Evolutionary conservation across 805 yeast species (phyloP), one percentile per base, ranked within the genome.

Genomic region (Ogataea dorogensis): DNA sequence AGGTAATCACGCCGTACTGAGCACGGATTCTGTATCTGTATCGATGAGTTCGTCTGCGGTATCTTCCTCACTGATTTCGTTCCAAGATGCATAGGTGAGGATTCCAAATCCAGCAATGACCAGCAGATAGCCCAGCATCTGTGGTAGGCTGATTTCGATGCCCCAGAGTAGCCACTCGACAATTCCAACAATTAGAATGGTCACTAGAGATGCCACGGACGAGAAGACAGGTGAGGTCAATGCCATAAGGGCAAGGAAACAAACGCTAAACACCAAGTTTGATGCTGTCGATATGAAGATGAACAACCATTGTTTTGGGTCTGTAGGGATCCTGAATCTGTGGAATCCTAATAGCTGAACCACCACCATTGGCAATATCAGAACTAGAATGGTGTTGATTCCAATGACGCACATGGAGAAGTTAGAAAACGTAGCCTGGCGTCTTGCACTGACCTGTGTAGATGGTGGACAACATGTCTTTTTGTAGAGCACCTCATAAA

Each of bases 201-300:
- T 85, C 31, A 86, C 68, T 40, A 86, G 63, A 4, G 67, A 61
- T 2, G 68, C 59, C 16, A 76, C 81, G 0, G 85, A 75, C 2
- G 93, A 82, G 27, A 87, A 64, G 2, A 87, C 95, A 0, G 96
- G 96, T 3, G 85, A 79, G 0, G 96, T 86, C 38, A 86, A 69
- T 0, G 95, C 80, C 84, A 86, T 84, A 45, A 86, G 63, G 2
- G 87, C 72, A 40, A 86, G 67, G 48, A 87, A 86, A 20, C 83
- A 67, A 6, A 82, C 80, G 23, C 86, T 79, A 56, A 84, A 86
- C 1, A 73, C 48, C 45, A 85, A 63, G 55, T 87, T 87, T 12
- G 83, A 71, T 1, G 75, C 40, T 1, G 82, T 65, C 1, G 91
- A 81, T 2, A 75, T 57, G 1, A 57, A 8, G 6, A 84, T 69